A percentile compares a stretch with the other conserved stretches of the same genome.
phyloP scores from a whole-genome alignment of 257 asterid species.

The Solanum sejunctum region DNA sequence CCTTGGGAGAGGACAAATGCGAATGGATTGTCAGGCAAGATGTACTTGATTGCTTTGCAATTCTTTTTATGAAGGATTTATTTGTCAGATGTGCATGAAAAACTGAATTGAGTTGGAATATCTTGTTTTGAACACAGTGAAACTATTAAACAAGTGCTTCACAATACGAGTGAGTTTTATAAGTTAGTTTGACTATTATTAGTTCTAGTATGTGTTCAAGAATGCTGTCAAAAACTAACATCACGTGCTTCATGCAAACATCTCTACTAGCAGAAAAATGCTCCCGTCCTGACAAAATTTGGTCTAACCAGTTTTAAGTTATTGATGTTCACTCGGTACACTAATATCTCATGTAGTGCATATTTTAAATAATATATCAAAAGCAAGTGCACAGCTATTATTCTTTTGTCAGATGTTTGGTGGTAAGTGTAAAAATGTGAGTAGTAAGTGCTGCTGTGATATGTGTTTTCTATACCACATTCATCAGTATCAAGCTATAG shows the following conservation, averaged over 20 bases:
- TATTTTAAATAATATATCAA: background rate
- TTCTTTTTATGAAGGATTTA: background rate
- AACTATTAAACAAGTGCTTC: background rate
- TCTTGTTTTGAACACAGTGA: background rate
- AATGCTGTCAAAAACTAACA: background rate
- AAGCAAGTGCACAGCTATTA: background rate
- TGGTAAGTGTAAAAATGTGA: background rate
- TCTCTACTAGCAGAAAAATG: background rate
- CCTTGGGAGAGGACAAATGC: background rate
- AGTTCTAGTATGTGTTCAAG: background rate
- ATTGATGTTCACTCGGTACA: background rate
- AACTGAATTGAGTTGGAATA: background rate
- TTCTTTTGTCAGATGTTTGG: background rate
- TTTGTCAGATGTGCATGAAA: background rate
- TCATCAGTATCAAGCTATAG: background rate
- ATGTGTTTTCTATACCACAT: background rate
- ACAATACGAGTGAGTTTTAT: background rate
- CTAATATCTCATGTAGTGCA: background rate
- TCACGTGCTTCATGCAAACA: background rate
- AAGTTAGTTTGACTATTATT: background rate
- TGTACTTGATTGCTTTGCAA: background rate
- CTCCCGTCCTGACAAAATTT: background rate
- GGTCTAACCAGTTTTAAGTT: background rate
- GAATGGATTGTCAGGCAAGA: background rate
- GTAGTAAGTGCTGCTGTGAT: background rate